A percentile compares a stretch with the other conserved stretches of the same genome.
Evolutionary conservation across 2,329 filamentous ascomycete genomes (phyloP).

Genomic region (Thielaviopsis musarum): DNA sequence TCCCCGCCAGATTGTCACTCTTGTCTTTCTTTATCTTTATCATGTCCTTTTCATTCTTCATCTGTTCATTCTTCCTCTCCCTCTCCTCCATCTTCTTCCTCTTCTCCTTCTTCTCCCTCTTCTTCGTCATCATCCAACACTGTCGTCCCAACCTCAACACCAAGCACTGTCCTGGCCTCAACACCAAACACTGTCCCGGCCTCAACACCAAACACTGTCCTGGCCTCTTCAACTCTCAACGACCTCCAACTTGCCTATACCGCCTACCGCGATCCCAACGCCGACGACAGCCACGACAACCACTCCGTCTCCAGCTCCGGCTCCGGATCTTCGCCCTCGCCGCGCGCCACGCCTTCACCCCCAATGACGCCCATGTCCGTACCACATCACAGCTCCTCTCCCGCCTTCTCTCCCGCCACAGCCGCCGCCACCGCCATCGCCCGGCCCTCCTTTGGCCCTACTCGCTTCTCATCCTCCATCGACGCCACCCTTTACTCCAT

Average conservation of each 20-base stretch:
- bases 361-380: conserved; percentile 3
- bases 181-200: background rate
- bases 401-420: background rate
- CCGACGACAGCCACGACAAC: background rate
- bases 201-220: background rate
- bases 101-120: background rate
- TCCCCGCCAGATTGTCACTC: background rate
- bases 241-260: too few species aligned
- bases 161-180: background rate
- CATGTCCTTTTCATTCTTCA: background rate
- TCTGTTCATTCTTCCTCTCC: background rate
- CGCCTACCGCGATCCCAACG: too few species aligned
- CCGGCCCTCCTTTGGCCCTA: background rate
- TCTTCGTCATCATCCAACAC: background rate
- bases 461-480: conserved; percentile 2
- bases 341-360: background rate
- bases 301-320: background rate
- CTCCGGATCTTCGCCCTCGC: background rate
- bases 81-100: background rate
- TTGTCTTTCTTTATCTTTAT: background rate
- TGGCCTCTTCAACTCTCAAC: background rate
- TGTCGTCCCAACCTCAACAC: background rate
- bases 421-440: background rate
- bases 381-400: background rate
- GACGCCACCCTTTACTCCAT: conserved; percentile 7